These are phyloP conservation scores for Aspergillus latus DNA, from an alignment of 2,329 filamentous ascomycete species.

Conservation along the genomic window DNA sequence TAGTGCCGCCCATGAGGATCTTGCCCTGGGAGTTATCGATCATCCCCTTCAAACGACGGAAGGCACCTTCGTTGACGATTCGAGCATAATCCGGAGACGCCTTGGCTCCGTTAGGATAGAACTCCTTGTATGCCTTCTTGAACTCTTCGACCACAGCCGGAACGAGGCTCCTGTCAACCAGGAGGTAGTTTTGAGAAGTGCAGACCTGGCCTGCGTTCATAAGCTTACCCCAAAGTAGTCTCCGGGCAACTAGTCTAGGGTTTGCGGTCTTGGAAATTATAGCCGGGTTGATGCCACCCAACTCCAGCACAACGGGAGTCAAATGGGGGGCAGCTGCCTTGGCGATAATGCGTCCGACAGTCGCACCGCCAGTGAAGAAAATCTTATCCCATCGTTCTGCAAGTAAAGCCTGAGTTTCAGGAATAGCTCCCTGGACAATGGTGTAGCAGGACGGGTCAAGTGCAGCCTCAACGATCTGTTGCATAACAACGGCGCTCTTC, in stretches of 20 bases:
- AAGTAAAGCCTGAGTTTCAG: constrained; percentile 15
- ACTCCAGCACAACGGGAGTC: constrained; percentile 84
- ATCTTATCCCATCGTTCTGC: constrained; percentile 93
- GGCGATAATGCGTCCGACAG: constrained; percentile 81
- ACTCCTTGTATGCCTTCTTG: constrained; percentile 68
- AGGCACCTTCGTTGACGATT: constrained; percentile 78
- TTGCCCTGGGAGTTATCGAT: constrained; percentile 79
- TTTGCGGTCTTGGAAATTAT: constrained; percentile 85
- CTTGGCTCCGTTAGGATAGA: constrained; percentile 80
- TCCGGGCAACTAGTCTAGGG: constrained; percentile 73
- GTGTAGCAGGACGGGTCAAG: constrained; percentile 76
- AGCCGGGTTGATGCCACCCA: constrained; percentile 88
- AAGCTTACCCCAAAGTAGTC: constrained; percentile 85
- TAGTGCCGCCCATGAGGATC: constrained; percentile 81
- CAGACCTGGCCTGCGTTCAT: constrained; percentile 89
- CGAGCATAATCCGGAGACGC: constrained; percentile 74
- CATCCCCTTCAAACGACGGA: constrained; percentile 83
- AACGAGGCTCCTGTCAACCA: constrained; percentile 74
- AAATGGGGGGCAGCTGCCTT: constrained; percentile 86
- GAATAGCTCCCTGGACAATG: constrained; percentile 70
- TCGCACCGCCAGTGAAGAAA: constrained; percentile 83
- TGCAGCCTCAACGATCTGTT: constrained; percentile 71
- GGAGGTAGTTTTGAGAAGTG: constrained; percentile 86
- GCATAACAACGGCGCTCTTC: constrained; percentile 72
- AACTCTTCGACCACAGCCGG: constrained; percentile 72